Base-by-base conservation (phyloP, 2,329 filamentous ascomycete species). In the Exophiala sideris region DNA sequence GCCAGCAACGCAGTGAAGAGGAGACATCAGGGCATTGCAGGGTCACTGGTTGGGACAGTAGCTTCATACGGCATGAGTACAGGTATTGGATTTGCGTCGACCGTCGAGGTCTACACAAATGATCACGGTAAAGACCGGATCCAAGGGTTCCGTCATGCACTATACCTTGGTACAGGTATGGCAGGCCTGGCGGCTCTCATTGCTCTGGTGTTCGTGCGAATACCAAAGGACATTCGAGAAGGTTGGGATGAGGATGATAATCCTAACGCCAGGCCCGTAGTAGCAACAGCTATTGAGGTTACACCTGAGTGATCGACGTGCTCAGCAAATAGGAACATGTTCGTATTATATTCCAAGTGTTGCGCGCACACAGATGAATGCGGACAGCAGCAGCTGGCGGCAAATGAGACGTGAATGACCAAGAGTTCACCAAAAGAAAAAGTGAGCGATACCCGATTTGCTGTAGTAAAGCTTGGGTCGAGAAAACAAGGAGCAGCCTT, bases 1-100 rank as follows among this genome's bases (percentile, higher is more conserved):
- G 76, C 78, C 0, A 80, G 78, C 50, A 79, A 81, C 52, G 73
- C 71, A 1, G 78, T 81, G 29, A 68, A 62, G 2, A 68, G 71
- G 2, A 0, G 34, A 38, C 48, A 51, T 16, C 48, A 51, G 20
- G 40, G 48, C 4, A 69, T 81, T 2, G 79, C 78, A 0, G 76
- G 72, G 0, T 76, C 72, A 11, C 64, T 82, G 2, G 72, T 82
- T 6, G 77, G 78, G 1, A 74, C 72, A 0, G 56, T 78, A 10
- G 67, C 73, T 46, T 64, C 72, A 11, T 78, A 77, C 53, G 73
- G 71, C 0, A 70, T 70, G 32, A 73, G 70, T 52, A 63, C 72
- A 3, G 74, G 74, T 0, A 47, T 78, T 3, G 74, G 74, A 0
- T 73, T 78, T 52, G 74, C 75, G 3, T 73, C 72, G 1, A 75